Base-by-base conservation (phyloP, 2,329 filamentous ascomycete genomes). In the Raffaelea arxii region DNA sequence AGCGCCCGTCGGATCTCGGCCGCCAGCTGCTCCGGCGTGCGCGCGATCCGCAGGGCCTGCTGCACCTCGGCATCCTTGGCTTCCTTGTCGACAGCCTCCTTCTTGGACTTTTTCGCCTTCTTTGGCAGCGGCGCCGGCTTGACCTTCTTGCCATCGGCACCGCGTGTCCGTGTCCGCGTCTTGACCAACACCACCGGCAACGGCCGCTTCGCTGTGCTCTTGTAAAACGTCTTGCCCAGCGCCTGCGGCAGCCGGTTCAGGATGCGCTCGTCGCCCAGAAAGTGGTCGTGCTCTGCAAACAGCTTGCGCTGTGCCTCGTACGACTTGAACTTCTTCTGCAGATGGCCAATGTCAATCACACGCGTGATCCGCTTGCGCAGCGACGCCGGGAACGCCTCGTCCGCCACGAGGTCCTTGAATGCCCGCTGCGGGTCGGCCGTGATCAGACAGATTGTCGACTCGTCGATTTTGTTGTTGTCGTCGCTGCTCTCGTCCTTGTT, bases 151-250 rank as follows among this genome's bases (percentile, higher is more conserved):
- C 72, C 74, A 51, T 79, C 72, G 49, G 79, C 71, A 18, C 72
- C 72, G 64, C 78, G 84, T 53, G 75, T 70, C 72, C 61, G 80
- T 53, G 75, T 70, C 72, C 61, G 80, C 74, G 52, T 80, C 65
- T 57, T 59, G 58, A 71, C 75, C 51, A 97, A 74, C 38, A 75
- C 72, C 32, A 97, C 77, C 23, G 92, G 90, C 49, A 98, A 80
- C 10, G 92, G 92, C 27, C 91, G 77, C 75, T 97, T 97, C 53
- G 69, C 66, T 3, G 83, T 86, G 47, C 70, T 75, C 70, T 89
- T 84, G 77, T 92, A 97, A 65, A 98, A 97, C 2, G 84, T 84
- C 71, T 95, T 97, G 56, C 91, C 92, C 12, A 98, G 79, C 3
- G 82, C 71, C 53, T 78, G 77, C 47, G 90, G 87, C 49, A 97